A percentile compares a stretch with the other conserved stretches of the same genome.
Conservation (phyloP, 306 rosid species). For the Cucurbita pepo region DNA sequence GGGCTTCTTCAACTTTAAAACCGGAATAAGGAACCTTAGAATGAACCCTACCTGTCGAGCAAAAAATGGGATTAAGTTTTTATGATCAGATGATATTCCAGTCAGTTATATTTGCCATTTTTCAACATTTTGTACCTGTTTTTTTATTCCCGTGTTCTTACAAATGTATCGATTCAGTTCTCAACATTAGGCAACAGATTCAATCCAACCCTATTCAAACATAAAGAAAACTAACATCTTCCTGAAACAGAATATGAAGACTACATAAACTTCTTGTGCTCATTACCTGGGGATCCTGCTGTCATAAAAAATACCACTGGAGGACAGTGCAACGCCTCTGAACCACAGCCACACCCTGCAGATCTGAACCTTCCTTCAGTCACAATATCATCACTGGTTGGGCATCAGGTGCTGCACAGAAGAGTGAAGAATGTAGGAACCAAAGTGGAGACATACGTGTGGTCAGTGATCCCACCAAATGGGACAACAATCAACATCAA, state of each 20-base stretch:
- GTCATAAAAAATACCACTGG: conserved; percentile 29
- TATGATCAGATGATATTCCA: not conserved
- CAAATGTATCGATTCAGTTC: not conserved
- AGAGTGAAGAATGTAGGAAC: conserved; percentile 46
- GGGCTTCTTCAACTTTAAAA: no score
- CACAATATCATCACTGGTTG: conserved; percentile 43
- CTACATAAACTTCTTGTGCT: conserved; percentile 62
- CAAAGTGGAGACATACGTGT: conserved; percentile 48
- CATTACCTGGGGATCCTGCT: conserved; percentile 39
- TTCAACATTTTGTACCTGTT: not conserved
- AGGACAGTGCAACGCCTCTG: conserved; percentile 23
- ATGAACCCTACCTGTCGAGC: no score
- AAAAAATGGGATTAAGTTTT: not conserved
- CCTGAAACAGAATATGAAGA: conserved; percentile 41
- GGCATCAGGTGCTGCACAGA: conserved; percentile 26
- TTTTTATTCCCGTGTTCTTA: not conserved
- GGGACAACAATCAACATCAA: conserved; percentile 35
- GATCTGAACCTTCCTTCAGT: conserved; percentile 73
- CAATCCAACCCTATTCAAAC: not conserved
- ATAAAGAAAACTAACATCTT: not conserved
- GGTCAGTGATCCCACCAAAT: conserved; percentile 50
- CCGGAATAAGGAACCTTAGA: no score
- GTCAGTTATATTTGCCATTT: not conserved
- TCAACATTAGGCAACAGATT: not conserved
- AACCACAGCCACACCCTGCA: conserved; percentile 39